A percentile compares a stretch with the other conserved stretches of the same genome.
These are phyloP conservation scores for Fistulina hepatica DNA, from an alignment of 1,284 basidiomycete genomes.

Conservation along the genomic window DNA sequence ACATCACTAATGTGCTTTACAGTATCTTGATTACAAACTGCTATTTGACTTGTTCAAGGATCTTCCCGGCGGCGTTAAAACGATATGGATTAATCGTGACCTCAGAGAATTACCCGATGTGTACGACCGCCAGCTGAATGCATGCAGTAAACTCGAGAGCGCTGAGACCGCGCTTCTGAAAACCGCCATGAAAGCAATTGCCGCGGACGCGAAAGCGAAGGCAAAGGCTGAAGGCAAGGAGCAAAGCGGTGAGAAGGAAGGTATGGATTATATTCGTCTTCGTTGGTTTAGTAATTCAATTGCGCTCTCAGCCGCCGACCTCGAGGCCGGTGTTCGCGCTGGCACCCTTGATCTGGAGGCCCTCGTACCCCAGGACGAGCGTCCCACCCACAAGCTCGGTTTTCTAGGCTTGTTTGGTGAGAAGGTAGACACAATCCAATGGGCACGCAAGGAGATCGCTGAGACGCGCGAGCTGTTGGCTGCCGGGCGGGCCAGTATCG, in stretches of 20 bases:
- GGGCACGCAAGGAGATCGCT: conserved; percentile 68
- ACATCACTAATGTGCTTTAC: no score
- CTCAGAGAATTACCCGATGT: conserved; percentile 77
- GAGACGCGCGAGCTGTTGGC: conserved; percentile 40
- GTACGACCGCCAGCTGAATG: conserved; percentile 68
- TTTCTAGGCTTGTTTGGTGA: conserved; percentile 51
- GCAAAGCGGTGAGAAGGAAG: conserved; percentile 21
- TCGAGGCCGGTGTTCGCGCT: neutral
- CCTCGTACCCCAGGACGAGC: conserved; percentile 50
- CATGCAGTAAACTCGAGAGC: conserved; percentile 72
- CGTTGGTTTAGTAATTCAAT: no score
- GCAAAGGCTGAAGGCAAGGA: conserved; percentile 20
- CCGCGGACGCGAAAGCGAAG: conserved; percentile 35
- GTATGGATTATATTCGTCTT: no score
- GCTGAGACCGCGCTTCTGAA: conserved; percentile 73
- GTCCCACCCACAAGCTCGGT: conserved; percentile 74
- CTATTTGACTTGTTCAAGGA: conserved; percentile 60
- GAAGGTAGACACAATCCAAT: conserved; percentile 89
- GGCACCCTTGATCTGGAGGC: conserved; percentile 10
- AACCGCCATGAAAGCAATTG: conserved; percentile 58
- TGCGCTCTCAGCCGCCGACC: neutral
- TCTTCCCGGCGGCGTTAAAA: conserved; percentile 76
- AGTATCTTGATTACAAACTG: conserved; percentile 58
- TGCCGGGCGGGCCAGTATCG: no score
- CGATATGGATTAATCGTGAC: conserved; percentile 87